A percentile compares a stretch with the other conserved stretches of the same genome.
These are phyloP conservation scores for Syncephalastrum contaminatum DNA, from an alignment of 371 early-diverging fungal species.

Conservation along the genomic window DNA sequence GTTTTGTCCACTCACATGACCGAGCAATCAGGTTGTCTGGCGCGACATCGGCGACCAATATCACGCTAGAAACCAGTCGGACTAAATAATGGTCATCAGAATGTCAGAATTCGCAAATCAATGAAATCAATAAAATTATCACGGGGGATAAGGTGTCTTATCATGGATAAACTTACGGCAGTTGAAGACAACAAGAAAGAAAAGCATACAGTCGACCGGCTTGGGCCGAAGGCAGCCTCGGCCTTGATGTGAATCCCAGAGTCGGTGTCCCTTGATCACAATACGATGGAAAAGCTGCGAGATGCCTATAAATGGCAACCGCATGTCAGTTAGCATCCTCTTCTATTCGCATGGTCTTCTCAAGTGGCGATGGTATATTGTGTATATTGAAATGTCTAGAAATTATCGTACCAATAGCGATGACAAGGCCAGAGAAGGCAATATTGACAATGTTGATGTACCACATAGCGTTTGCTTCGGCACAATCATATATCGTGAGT, in stretches of 20 bases:
- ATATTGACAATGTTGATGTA: conserved; percentile 28
- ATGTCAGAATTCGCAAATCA: not conserved
- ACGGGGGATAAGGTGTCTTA: too few relatives aligned
- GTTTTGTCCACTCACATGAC: conserved; percentile 19
- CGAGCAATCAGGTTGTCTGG: conserved; percentile 25
- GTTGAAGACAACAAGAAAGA: conserved; percentile 18
- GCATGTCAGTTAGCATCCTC: not conserved
- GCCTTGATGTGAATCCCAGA: conserved; percentile 12
- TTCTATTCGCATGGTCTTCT: too few relatives aligned
- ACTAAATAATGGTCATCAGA: conserved; percentile 7
- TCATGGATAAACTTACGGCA: conserved; percentile 11
- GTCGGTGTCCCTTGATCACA: conserved; percentile 15
- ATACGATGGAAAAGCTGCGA: conserved; percentile 18
- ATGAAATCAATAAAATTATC: not conserved
- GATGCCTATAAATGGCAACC: conserved; percentile 11
- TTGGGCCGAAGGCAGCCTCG: conserved; percentile 24
- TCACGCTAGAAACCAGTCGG: conserved; percentile 21
- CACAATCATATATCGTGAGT: conserved; percentile 23
- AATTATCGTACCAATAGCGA: conserved; percentile 19
- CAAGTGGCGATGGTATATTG: too few relatives aligned
- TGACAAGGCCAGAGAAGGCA: conserved; percentile 23
- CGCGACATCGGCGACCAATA: conserved; percentile 21
- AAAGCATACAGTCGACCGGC: conserved; percentile 25
- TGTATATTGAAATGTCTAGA: too few relatives aligned
- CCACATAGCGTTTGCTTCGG: conserved; percentile 19